Conservation (phyloP, 768 basidiomycete genomes). For the Hygrophorus russula region DNA sequence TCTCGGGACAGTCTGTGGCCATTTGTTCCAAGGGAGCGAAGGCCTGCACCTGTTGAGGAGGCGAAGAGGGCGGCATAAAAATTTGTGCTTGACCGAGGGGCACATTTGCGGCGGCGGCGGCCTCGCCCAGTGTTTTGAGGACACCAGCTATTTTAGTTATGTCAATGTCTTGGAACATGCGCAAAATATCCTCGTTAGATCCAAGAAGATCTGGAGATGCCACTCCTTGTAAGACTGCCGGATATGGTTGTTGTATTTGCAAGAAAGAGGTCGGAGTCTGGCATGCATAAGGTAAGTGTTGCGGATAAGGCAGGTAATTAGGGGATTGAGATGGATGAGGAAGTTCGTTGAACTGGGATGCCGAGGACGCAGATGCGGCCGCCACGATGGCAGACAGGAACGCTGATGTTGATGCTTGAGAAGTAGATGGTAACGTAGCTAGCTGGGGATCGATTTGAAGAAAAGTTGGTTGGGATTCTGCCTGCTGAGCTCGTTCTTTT, state of each 20-base stretch:
- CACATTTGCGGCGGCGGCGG: conserved; percentile 31
- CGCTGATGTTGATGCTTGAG: conserved; percentile 41
- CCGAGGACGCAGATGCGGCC: conserved; percentile 32
- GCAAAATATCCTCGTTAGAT: conserved; percentile 66
- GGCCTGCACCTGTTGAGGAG: conserved; percentile 1
- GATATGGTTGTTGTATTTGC: conserved; percentile 8
- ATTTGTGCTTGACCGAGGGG: conserved; percentile 16
- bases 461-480: conserved; percentile 8
- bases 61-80: conserved; percentile 9
- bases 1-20: conserved; percentile 26
- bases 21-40: conserved; percentile 28
- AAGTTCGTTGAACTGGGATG: conserved; percentile 14
- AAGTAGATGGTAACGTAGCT: conserved; percentile 9
- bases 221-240: conserved; percentile 11
- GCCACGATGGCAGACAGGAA: conserved; percentile 57
- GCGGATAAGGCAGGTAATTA: background rate
- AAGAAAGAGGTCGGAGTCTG: conserved; percentile 3
- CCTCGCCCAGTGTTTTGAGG: conserved; percentile 54
- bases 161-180: conserved; percentile 63
- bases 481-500: background rate
- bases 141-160: conserved; percentile 59
- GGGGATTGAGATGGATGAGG: conserved; percentile 23
- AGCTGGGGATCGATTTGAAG: conserved; percentile 15
- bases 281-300: background rate
- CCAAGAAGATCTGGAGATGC: conserved; percentile 29